Base-by-base conservation (phyloP, 2,329 filamentous ascomycete genomes). In the Botryosphaeria dothidea region DNA sequence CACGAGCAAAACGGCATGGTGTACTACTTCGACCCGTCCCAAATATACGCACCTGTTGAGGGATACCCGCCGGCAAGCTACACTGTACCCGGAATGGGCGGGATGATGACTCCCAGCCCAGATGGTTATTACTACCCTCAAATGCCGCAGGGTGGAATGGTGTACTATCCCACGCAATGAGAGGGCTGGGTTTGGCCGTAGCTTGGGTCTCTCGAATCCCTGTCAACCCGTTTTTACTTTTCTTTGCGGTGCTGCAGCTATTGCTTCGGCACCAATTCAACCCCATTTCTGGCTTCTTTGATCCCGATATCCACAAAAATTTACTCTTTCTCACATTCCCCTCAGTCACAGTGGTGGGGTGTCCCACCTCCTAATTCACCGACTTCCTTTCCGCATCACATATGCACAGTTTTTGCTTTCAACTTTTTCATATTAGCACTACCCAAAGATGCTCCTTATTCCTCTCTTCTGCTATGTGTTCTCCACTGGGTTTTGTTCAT, bases 1-100 rank as follows among this genome's bases (percentile, higher is more conserved):
- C 93, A 97, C 76, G 94, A 98, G 80, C 89, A 90, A 68, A 96
- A 97, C 70, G 95, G 95, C 67, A 98, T 96, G 86, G 93, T 97
- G 0, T 98, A 96, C 77, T 99, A 97, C 75, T 93, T 93, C 72
- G 91, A 96, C 73, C 85, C 92, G 7, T 85, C 88, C n/a, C 90
- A 93, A 73, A 81, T 93, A 54, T 62, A 72, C 17, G 68, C 70
- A 1, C 80, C 85, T 0, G 80, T 86, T 29, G 70, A 68, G 21
- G 67, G 67, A 25, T 78, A 76, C 49, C 66, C 72, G 74, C 82
- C 74, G 48, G 69, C 75, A 7, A 78, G 73, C 64, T 92, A 88
- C 71, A 79, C 84, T 9, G 81, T 85, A 60, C 80, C 84, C 67
- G 88, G 88, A 48, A 92, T 93, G 86, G 89, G 88, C 2, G 90